Evolutionary conservation across 2,329 filamentous ascomycete genomes (phyloP).

Genomic region (Chalaropsis thielavioides): DNA sequence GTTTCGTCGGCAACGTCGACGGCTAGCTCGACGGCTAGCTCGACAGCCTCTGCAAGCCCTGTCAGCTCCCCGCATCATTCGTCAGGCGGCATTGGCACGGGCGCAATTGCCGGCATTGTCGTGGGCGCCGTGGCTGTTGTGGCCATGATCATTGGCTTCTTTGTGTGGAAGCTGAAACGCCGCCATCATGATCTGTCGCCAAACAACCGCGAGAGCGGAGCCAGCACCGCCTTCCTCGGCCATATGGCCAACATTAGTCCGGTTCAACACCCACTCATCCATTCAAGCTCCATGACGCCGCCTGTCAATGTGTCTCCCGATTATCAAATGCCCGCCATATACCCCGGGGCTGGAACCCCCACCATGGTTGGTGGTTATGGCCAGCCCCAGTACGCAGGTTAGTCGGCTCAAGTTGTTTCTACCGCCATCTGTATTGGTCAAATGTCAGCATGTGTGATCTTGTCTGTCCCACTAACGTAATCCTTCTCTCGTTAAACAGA

Average conservation of each 20-base stretch:
- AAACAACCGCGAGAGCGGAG: not conserved
- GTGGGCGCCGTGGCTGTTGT: conserved; percentile 17
- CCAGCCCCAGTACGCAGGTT: not conserved
- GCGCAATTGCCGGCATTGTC: conserved; percentile 20
- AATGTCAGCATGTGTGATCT: not conserved
- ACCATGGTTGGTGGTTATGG: not conserved
- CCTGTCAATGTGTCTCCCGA: not conserved
- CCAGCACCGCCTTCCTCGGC: not conserved
- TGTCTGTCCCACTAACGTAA: not conserved
- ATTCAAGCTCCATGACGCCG: not conserved
- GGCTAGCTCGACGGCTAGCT: not conserved
- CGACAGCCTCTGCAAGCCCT: not conserved
- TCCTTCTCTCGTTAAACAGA: not conserved
- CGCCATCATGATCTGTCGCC: not conserved
- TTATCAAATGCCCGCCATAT: not conserved
- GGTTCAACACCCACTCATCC: not conserved
- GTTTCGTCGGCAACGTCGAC: not conserved
- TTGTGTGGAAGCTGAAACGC: not conserved
- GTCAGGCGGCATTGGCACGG: conserved; percentile 12
- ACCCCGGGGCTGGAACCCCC: not conserved
- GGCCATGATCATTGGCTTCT: conserved; percentile 9
- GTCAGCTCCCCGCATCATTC: not conserved
- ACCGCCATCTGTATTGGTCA: not conserved
- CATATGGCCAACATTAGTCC: not conserved
- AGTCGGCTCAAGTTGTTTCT: not conserved